Base-by-base conservation (phyloP, 495 filamentous ascomycete genomes). In the Hypoxylon lienhwacheense region DNA sequence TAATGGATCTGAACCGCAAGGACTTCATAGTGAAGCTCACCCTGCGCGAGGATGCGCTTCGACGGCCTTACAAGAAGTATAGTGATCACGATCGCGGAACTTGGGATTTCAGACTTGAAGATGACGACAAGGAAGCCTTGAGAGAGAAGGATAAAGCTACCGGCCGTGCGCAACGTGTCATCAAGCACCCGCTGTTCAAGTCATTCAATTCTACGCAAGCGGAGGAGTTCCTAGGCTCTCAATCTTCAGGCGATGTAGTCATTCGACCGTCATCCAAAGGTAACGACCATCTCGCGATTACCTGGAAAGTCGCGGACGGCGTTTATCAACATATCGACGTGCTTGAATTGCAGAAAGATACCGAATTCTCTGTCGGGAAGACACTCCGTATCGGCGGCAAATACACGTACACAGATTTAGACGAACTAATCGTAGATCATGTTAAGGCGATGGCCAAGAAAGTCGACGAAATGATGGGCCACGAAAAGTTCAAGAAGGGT, bases 281-380 rank as follows among this genome's bases (percentile, higher is more conserved):
- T 8, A 85, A 86, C 26, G 95, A 98, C 69, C 93, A 98, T 71
- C 81, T 98, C 39, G 90, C 92, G 2, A 81, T 98, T 31, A 98
- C 93, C 1, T 98, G 93, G 93, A 98, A 97, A 72, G 90, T 98
- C n/a, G 82, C 88, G 0, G 89, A 97, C 59, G 86, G 87, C 48
- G 82, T 97, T 26, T 97, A 89, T 63, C 92, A 98, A 73, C 93
- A 98, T 64, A 89, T 98, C 47, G 95, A 98, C 67, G 95, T 98
- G 25, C 81, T 98, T 14, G 93, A 98, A 70, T 70, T 98, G 47
- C 89, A 95, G 71, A 98, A 98, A 72, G 90, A 92, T 57, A 97
- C 88, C 42, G 91, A 97, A 69, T 95, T 96, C 68, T 90, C 89
- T 3, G 86, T 97, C 8, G 93, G 95, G 22, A 84, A 81, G 47